A percentile compares a stretch with the other conserved stretches of the same genome.
Evolutionary conservation across 2,329 filamentous ascomycete genomes (phyloP).

Genomic region (Mariannaea sp.): DNA sequence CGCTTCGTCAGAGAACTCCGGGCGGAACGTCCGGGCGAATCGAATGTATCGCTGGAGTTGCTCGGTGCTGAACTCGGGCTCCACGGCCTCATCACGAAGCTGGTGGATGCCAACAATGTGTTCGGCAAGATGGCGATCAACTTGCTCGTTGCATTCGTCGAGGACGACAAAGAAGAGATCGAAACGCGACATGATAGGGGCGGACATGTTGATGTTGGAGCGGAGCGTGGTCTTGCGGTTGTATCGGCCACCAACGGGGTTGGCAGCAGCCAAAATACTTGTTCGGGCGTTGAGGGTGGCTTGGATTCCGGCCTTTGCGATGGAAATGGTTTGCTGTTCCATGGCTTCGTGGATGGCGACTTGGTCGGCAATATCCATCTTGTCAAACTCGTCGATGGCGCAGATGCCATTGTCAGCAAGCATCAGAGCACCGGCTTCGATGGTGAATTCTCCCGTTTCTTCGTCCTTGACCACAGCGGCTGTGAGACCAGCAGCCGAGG

Average conservation of each 20-base stretch:
- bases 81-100: constrained; percentile 85
- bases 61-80: constrained; percentile 94
- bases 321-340: constrained; percentile 99
- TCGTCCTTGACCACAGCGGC: constrained; percentile 97
- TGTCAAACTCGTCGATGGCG: constrained; percentile 99
- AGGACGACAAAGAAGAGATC: constrained; percentile 98
- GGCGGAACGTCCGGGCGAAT: constrained; percentile 92
- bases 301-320: constrained; percentile 97
- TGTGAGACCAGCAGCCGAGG: constrained; percentile 94
- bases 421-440: constrained; percentile 97
- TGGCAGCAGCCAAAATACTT: constrained; percentile 92
- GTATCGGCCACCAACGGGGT: constrained; percentile 94
- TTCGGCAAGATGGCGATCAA: constrained; percentile 88
- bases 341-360: constrained; percentile 99
- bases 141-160: constrained; percentile 91
- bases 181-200: constrained; percentile 99
- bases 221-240: constrained; percentile 94
- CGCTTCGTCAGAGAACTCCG: constrained; percentile 87
- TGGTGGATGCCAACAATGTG: constrained; percentile 96
- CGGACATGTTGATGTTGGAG: constrained; percentile 97
- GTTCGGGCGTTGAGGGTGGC: constrained; percentile 95
- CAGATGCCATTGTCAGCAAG: constrained; percentile 96
- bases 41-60: constrained; percentile 96
- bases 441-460: constrained; percentile 98
- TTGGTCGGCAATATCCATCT: constrained; percentile 97